Conservation (phyloP, 805 yeast species). For the Starmerella bacillaris region DNA sequence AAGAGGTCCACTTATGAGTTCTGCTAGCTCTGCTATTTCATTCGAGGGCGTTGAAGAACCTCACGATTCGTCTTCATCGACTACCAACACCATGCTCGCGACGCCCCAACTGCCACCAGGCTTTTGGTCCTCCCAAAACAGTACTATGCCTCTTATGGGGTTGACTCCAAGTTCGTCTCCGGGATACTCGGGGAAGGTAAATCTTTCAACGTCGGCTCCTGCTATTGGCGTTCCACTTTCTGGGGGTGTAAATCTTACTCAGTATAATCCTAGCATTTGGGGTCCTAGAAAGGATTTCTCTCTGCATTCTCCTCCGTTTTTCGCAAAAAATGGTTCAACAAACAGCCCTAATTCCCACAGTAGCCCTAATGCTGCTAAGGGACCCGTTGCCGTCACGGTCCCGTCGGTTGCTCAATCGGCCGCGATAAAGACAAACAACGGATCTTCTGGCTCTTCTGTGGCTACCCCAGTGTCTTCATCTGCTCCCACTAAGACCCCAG, state of each 20-base stretch:
- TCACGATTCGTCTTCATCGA: not conserved
- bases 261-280: conserved; percentile 1
- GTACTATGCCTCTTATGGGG: conserved; percentile 1
- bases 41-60: conserved; percentile 3
- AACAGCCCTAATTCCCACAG: no score
- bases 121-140: not conserved
- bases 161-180: conserved; percentile 8
- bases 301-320: no score
- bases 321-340: no score
- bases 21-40: conserved; percentile 8
- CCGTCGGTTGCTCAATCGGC: no score
- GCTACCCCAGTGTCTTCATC: not conserved
- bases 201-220: not conserved
- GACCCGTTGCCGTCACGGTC: no score
- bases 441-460: not conserved
- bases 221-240: conserved; percentile 1
- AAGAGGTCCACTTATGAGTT: conserved; percentile 16
- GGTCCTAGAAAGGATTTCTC: no score
- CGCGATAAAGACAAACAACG: no score
- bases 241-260: not conserved
- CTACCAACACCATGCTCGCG: not conserved
- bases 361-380: no score
- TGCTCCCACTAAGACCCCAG: not conserved
- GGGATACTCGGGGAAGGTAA: not conserved
- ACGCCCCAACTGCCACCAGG: not conserved